These are phyloP conservation scores for Phytophthora cryptogea DNA, from an alignment of 352 stramenopile genomes.

Conservation along the genomic window DNA sequence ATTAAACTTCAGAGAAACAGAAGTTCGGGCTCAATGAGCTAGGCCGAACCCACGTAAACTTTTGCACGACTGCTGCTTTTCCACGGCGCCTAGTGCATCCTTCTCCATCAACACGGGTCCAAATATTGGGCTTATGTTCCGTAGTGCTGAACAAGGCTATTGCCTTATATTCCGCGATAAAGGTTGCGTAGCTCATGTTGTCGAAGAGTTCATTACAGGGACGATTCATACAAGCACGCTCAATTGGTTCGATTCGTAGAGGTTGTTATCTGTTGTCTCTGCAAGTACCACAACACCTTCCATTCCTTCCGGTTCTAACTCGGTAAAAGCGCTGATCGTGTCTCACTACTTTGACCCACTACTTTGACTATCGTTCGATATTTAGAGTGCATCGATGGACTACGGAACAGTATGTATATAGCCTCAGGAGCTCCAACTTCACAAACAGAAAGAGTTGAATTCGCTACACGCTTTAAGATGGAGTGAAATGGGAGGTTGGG, in stretches of 20 bases:
- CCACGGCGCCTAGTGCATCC: background rate
- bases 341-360: too few species aligned
- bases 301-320: too few species aligned
- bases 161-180: background rate
- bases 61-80: background rate
- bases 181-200: constrained; percentile 6
- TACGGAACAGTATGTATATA: too few species aligned
- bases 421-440: too few species aligned
- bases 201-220: too few species aligned
- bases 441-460: background rate
- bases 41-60: background rate
- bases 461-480: background rate
- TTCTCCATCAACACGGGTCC: constrained; percentile 7
- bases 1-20: constrained; percentile 3
- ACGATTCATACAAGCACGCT: too few species aligned
- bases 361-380: too few species aligned
- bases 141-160: background rate
- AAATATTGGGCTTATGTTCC: background rate
- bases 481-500: background rate
- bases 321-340: too few species aligned
- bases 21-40: constrained; percentile 1
- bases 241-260: too few species aligned
- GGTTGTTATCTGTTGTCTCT: too few species aligned
- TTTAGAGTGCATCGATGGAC: too few species aligned
- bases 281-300: too few species aligned